Evolutionary conservation across 106 monocot species (phyloP).

Genomic region (Dendrobium nobile): DNA sequence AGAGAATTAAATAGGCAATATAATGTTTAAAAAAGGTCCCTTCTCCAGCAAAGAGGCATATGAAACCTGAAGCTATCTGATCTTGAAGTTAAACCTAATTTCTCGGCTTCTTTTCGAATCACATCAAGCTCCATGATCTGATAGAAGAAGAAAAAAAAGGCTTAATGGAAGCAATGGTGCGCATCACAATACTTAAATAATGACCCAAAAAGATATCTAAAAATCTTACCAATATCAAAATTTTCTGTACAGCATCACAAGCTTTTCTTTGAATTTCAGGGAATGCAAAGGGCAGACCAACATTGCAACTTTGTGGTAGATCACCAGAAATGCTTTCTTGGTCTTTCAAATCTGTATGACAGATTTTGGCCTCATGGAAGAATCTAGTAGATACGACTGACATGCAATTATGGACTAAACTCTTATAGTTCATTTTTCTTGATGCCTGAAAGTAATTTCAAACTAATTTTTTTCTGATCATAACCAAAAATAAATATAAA

Average conservation of each 20-base stretch:
- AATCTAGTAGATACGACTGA: constrained; percentile 33
- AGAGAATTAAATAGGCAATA: background rate
- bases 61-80: constrained; percentile 61
- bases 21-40: background rate
- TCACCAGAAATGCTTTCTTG: constrained; percentile 16
- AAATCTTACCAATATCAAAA: constrained; percentile 57
- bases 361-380: constrained; percentile 11
- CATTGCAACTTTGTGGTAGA: constrained; percentile 22
- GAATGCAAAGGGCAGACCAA: constrained; percentile 31
- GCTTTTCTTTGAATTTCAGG: constrained; percentile 34
- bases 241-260: constrained; percentile 34
- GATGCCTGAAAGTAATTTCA: constrained; percentile 44
- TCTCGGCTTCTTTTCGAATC: constrained; percentile 62
- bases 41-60: constrained; percentile 2
- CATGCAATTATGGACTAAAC: constrained; percentile 60
- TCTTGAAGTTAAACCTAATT: constrained; percentile 55
- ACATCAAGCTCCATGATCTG: constrained; percentile 81
- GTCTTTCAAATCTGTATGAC: constrained; percentile 15
- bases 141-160: constrained; percentile 12
- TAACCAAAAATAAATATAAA: background rate
- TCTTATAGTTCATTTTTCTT: constrained; percentile 57
- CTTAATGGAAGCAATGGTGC: background rate
- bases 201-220: background rate
- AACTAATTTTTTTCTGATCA: background rate
- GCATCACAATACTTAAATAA: background rate